Base-by-base conservation (phyloP, 2,329 filamentous ascomycete species). In the Capronia epimyces region DNA sequence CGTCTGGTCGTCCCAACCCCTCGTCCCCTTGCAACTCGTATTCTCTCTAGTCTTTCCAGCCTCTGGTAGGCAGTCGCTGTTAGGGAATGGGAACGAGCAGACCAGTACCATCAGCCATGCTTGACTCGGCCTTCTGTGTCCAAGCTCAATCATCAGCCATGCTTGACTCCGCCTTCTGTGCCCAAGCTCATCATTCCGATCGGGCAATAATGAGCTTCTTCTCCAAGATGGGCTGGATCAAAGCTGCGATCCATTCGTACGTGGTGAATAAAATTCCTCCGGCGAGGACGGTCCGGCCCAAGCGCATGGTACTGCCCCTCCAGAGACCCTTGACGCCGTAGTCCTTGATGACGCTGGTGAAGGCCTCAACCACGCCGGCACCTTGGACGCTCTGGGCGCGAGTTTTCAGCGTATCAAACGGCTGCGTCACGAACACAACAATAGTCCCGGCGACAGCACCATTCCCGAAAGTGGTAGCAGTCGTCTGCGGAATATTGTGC, bases 281-380 rank as follows among this genome's bases (percentile, higher is more conserved):
- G 57, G 79, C 81, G 39, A 86, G 74, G 1, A 86, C 73, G 2
- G 82, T 75, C 54, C 83, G 66, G 0, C 82, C 81, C 20, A 86
- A 62, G 49, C 83, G 72, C 83, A 86, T 86, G 0, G 80, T 79
- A 27, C 81, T 86, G 0, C 83, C 83, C 52, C 76, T 79, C 82
- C 82, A 86, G 54, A 85, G 80, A 0, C 77, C 82, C 32, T 69
- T 72, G 1, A 84, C 56, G 0, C 82, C 83, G 55, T 77, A 75
- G 57, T 84, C 80, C 0, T 67, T 63, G 46, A 80, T 63, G 3
- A 86, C 71, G 46, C 72, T 75, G 44, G 66, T 69, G 2, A 81
- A 69, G 0, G 81, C 81, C 54, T 84, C 79, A 0, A 69, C 64
- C 1, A 80, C 81, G 1, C 74, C 77, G 1, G 77, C 76, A 3